A percentile compares a stretch with the other conserved stretches of the same genome.
Evolutionary conservation across 495 filamentous ascomycete genomes (phyloP).

Genomic region (Penicillium pancosmium): DNA sequence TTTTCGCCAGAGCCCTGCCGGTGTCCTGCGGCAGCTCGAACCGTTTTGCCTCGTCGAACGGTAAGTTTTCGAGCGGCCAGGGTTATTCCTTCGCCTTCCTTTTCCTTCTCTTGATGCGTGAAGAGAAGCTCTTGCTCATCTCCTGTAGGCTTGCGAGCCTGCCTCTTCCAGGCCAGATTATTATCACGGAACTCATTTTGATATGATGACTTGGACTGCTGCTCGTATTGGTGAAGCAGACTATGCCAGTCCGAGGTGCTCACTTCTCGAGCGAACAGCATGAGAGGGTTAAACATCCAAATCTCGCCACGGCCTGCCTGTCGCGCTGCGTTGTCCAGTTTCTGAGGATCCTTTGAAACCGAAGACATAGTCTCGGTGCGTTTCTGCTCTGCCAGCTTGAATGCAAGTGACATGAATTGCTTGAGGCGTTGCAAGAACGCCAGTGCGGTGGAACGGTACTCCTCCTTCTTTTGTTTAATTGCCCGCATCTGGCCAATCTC

Average conservation of each 20-base stretch:
- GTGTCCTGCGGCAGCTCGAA: slow-evolving; percentile 69
- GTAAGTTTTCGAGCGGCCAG: slow-evolving; percentile 87
- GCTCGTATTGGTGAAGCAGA: slow-evolving; percentile 77
- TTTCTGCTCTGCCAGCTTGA: slow-evolving; percentile 71
- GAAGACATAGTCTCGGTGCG: slow-evolving; percentile 57
- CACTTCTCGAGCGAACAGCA: slow-evolving; percentile 84
- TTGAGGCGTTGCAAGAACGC: slow-evolving; percentile 76
- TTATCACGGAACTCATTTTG: slow-evolving; percentile 82
- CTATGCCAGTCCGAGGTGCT: slow-evolving; percentile 78
- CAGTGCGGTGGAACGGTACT: slow-evolving; percentile 71
- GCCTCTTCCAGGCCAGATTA: slow-evolving; percentile 77
- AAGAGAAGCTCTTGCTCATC: slow-evolving; percentile 91
- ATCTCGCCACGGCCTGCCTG: slow-evolving; percentile 58
- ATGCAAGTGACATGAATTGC: slow-evolving; percentile 78
- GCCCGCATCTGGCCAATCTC: slow-evolving; percentile 91
- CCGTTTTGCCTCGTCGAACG: slow-evolving; percentile 85
- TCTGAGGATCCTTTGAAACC: slow-evolving; percentile 43
- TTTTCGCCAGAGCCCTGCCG: slow-evolving; percentile 59
- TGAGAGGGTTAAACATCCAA: slow-evolving; percentile 82
- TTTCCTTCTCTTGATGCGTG: slow-evolving; percentile 82
- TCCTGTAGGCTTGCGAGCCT: slow-evolving; percentile 72
- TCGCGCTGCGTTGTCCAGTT: slow-evolving; percentile 53
- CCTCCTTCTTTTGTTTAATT: slow-evolving; percentile 88
- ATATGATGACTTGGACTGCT: slow-evolving; percentile 72
- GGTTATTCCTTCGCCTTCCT: slow-evolving; percentile 65